Evolutionary conservation across 2,329 filamentous ascomycete species (phyloP), one percentile per base, ranked within the genome.

Genomic region (Elsinoe arachidis): DNA sequence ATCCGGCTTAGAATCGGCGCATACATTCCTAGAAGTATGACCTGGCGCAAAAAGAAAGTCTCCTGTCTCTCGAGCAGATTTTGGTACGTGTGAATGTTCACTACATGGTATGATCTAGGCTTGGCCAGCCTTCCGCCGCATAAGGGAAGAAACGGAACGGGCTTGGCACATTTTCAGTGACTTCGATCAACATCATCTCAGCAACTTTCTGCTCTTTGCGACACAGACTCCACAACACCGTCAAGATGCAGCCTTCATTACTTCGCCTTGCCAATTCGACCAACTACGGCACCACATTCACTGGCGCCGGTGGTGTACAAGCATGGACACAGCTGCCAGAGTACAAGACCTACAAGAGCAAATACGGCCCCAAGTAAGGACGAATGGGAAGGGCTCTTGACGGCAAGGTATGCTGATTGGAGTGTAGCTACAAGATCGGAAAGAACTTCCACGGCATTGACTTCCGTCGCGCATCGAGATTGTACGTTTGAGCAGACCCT

Each of bases 361-460:
- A 76, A 58, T 82, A 78, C 67, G 80, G 78, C 57, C 81, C 81
- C 60, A 76, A 80, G 80, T 84, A 76, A 70, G 72, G 71, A 63
- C 54, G 51, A 30, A n/a, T 15, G 19, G 3, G 33, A 21, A 34
- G 21, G 3, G 37, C 19, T 17, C n/a, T 3, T 1, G 11, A 19
- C 5, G 26, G 15, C 19, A 33, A 17, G 55, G 61, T 43, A 46
- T 54, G 59, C 39, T 43, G 33, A 57, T 23, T 51, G 54, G 44
- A 35, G 38, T 61, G 56, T 65, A 82, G 78, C 66, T 80, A 80
- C 73, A 73, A 74, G 64, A 72, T 73, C 51, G 69, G 69, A 34
- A 68, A 66, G 57, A 72, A 79, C 69, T 72, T 77, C 70, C 73
- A 76, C 63, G 79, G 80, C 65, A 68, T 80, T 64, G 78, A 72